phyloP scores from a whole-genome alignment of 2,329 filamentous ascomycete genomes.

The Neopestalotiopsis sp. region DNA sequence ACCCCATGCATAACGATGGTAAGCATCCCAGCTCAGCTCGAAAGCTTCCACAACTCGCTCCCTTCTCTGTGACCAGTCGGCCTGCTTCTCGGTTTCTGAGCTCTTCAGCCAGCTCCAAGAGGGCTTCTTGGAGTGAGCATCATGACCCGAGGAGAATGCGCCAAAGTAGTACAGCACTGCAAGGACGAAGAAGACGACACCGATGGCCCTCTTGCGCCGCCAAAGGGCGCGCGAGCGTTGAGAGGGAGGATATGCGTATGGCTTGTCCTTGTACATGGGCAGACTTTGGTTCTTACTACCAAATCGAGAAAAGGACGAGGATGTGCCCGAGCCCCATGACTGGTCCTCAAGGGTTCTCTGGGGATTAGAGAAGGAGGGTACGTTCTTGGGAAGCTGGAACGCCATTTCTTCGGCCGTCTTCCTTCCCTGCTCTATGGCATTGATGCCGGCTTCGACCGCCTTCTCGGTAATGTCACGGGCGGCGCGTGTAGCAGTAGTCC shows the following conservation, averaged over 20 bases:
- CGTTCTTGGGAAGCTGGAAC: slow-evolving; percentile 71
- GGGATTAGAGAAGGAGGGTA: slow-evolving; percentile 71
- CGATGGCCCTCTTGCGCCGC: slow-evolving; percentile 66
- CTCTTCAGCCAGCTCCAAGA: slow-evolving; percentile 64
- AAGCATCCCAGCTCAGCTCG: slow-evolving; percentile 88
- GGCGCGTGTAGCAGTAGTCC: slow-evolving; percentile 52
- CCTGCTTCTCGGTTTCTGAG: slow-evolving; percentile 44
- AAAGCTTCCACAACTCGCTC: slow-evolving; percentile 89
- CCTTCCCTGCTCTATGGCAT: slow-evolving; percentile 51
- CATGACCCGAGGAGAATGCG: slow-evolving; percentile 52
- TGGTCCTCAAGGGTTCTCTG: slow-evolving; percentile 70
- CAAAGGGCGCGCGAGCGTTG: slow-evolving; percentile 64
- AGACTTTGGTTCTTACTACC: slow-evolving; percentile 58
- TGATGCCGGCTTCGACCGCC: slow-evolving; percentile 54
- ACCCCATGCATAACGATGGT: slow-evolving; percentile 95
- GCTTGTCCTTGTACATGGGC: slow-evolving; percentile 99
- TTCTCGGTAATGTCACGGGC: slow-evolving; percentile 51
- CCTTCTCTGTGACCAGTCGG: slow-evolving; percentile 79
- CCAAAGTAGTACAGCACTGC: slow-evolving; percentile 74
- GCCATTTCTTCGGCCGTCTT: slow-evolving; percentile 57
- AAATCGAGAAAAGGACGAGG: slow-evolving; percentile 36
- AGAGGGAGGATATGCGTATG: slow-evolving; percentile 73
- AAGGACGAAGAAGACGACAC: slow-evolving; percentile 60
- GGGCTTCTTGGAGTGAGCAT: slow-evolving; percentile 33
- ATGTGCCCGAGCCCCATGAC: slow-evolving; percentile 58